Base-by-base conservation (phyloP, 495 filamentous ascomycete species). In the Aspergillus biplanus region DNA sequence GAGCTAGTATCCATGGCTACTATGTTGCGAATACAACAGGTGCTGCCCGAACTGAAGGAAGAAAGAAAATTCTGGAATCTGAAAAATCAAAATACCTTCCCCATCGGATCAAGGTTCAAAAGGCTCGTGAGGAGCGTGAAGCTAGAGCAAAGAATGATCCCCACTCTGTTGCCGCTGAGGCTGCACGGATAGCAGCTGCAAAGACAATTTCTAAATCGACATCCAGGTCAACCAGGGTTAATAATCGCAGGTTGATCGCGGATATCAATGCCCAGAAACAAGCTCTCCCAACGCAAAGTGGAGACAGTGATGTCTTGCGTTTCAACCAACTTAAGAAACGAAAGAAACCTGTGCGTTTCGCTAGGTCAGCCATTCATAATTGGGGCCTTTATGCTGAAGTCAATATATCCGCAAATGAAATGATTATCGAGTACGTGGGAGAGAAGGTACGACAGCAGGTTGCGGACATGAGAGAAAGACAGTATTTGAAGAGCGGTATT, bases 361-460 rank as follows among this genome's bases (percentile, higher is more conserved):
- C 93, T 56, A 88, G 95, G 7, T 98, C 96, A 31, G 96, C 95
- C 52, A 99, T 99, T 67, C 95, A 99, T 75, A 97, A 97, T 70
- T 99, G 95, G 95, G 95, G 95, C 33, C 78, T 99, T 44, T 99
- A 98, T 69, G 93, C 95, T 7, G 93, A 97, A 82, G 94, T 98
- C 75, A 94, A 96, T 68, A 99, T 99, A 62, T 83, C 92, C 33
- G 92, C 92, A 66, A 96, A 97, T 72, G 95, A 99, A 74, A 97
- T 99, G 93, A 99, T 99, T 70, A 99, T 99, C 71, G 95, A 99
- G 78, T 99, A 99, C 72, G 95, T 99, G 16, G 95, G 95, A 58
- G 96, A 99, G 76, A 96, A 95, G 70, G 92, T 99, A 12, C 87
- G 95, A 53, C 95, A 98, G 75, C 91, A 93, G 71, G 93, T 99